Percentiles rank a stretch among this genome's conserved stretches.
Conservation (phyloP, 148 eudicot species). For the Amaranthus hypochondriacus region DNA sequence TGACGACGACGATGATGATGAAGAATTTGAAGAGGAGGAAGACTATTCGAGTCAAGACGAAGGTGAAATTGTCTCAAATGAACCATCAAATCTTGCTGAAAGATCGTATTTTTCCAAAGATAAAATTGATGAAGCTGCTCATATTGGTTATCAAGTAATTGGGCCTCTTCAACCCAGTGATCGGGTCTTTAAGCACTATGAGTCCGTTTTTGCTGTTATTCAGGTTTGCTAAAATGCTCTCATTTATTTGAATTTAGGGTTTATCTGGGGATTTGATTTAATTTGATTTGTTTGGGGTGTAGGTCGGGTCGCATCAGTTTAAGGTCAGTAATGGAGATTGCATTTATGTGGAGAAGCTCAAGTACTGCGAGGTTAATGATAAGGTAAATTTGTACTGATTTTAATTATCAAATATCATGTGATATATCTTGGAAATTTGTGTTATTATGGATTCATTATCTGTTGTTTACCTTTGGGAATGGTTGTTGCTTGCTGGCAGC, state of each 20-base stretch:
- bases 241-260: not conserved
- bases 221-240: conserved; percentile 46
- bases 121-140: conserved; percentile 54
- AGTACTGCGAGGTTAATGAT: conserved; percentile 87
- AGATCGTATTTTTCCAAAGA: conserved; percentile 48
- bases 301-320: conserved; percentile 98
- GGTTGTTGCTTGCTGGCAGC: not conserved
- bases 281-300: conserved; percentile 13
- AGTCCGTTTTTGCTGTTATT: conserved; percentile 74
- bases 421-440: too few species aligned
- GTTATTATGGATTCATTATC: not conserved
- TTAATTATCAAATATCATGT: not conserved
- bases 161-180: conserved; percentile 61
- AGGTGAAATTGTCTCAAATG: conserved; percentile 22
- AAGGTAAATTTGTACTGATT: conserved; percentile 37
- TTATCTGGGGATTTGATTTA: conserved; percentile 6
- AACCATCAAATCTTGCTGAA: conserved; percentile 21
- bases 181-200: conserved; percentile 55
- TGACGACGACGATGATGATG: conserved; percentile 14
- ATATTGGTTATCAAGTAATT: conserved; percentile 75
- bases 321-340: conserved; percentile 96
- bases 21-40: conserved; percentile 19
- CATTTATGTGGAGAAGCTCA: conserved; percentile 74
- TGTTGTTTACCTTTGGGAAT: not conserved
- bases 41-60: conserved; percentile 26